Base-by-base conservation (phyloP, 2,329 filamentous ascomycete genomes). In the Periconia sp. region DNA sequence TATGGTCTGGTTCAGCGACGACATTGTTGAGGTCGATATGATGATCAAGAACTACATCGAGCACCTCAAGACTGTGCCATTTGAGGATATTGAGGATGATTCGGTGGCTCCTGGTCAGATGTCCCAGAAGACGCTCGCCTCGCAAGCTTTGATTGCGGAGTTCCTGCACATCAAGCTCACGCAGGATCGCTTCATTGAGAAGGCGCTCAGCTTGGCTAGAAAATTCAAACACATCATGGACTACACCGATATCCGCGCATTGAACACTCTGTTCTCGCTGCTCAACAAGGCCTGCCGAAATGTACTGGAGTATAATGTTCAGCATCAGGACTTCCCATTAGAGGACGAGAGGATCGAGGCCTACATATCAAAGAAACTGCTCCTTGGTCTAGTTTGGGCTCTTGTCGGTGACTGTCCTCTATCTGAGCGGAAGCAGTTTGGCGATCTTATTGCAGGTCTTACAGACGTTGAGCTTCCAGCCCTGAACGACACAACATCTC, bases 1-100 rank as follows among this genome's bases (percentile, higher is more conserved):
- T 80, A 99, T 99, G 94, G 95, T 99, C 11, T 99, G 94, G 94
- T 99, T 97, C 75, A 99, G 91, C 66, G 92, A 96, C 61, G 95
- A 99, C 65, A 97, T 92, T 19, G 92, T 99, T 28, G 92, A 90
- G 22, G 83, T 92, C 1, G 82, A 82, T 54, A 96, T 99, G 88
- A 88, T 97, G 84, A 87, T 97, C 28, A 79, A 84, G 50, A 89
- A 97, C 71, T 96, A 99, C 63, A 82, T 99, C 38, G 84, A 94
- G 48, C 85, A 86, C 33, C 82, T 99, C 26, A 86, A 87, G 56
- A 87, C 84, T 3, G 85, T 89, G 43, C 84, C 89, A 0, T 96
- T 99, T 60, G 94, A 99, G 61, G 94, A 99, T 59, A 78, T 99
- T 23, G 94, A 99, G 57, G 95, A 99, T 68, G 94, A 97, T 62